Conservation (phyloP, 2,329 filamentous ascomycete species). For the Byssothecium circinans region DNA sequence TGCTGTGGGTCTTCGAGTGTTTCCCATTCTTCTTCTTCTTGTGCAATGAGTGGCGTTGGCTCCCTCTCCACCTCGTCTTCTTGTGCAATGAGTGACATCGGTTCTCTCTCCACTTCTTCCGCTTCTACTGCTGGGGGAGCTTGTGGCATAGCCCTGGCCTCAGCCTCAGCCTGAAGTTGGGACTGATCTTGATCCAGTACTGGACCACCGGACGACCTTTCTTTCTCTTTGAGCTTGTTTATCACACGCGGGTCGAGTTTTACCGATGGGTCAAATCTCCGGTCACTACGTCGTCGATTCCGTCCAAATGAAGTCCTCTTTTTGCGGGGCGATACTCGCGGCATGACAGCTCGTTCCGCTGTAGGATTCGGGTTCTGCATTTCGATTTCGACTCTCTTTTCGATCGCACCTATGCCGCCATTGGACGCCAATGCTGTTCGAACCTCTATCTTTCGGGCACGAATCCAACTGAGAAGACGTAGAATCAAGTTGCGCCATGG, state of each 20-base stretch:
- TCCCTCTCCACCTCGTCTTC: slow-evolving; percentile 1
- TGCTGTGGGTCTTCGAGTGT: slow-evolving; percentile 6
- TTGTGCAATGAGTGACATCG: slow-evolving; percentile 2
- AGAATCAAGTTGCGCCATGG: slow-evolving; percentile 55
- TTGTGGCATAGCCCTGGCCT: slow-evolving; percentile 7
- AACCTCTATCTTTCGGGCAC: slow-evolving; percentile 50
- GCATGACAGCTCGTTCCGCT: slow-evolving; percentile 3
- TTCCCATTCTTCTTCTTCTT: slow-evolving; percentile 7
- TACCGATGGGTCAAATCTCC: slow-evolving; percentile 33
- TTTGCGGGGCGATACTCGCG: slow-evolving; percentile 21
- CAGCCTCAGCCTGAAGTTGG: neutral
- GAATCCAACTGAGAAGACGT: slow-evolving; percentile 51
- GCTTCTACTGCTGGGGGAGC: slow-evolving; percentile 6
- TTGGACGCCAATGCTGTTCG: slow-evolving; percentile 44
- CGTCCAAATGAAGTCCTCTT: slow-evolving; percentile 32
- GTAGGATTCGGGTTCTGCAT: slow-evolving; percentile 13
- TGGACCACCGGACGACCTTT: slow-evolving; percentile 20
- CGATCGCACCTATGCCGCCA: slow-evolving; percentile 49
- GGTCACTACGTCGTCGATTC: slow-evolving; percentile 30
- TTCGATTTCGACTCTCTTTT: slow-evolving; percentile 31
- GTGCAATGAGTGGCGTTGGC: slow-evolving; percentile 3
- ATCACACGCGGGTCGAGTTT: slow-evolving; percentile 24
- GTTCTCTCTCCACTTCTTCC: slow-evolving; percentile 4
- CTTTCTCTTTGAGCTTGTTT: slow-evolving; percentile 22
- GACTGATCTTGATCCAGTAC: neutral